Evolutionary conservation across 2,329 filamentous ascomycete species (phyloP).

Genomic region (Fusarium sp.): DNA sequence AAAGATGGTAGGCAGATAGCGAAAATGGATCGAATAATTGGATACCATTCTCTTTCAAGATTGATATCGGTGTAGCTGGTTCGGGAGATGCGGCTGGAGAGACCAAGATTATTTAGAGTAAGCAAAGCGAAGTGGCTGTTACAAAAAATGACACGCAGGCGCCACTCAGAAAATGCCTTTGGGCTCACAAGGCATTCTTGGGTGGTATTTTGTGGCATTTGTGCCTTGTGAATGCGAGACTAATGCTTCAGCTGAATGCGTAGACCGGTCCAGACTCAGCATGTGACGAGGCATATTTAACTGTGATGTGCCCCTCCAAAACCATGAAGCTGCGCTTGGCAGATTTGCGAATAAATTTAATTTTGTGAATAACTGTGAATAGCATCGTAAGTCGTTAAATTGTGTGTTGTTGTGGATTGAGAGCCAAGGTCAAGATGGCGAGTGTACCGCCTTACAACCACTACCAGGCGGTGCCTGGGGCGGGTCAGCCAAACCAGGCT

Average conservation of each 20-base stretch:
- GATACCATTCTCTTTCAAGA: not conserved
- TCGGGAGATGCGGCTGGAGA: not conserved
- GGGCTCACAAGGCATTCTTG: slow-evolving; percentile 15
- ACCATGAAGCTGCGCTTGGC: not conserved
- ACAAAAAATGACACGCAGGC: not conserved
- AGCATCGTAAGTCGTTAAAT: not conserved
- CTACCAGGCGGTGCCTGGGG: slow-evolving; percentile 10
- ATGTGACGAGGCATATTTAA: slow-evolving; percentile 12
- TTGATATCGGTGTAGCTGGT: not conserved
- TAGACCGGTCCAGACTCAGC: slow-evolving; percentile 34
- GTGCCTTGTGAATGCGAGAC: slow-evolving; percentile 33
- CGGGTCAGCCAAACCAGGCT: not conserved
- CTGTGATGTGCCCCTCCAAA: not conserved
- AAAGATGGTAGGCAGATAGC: not conserved
- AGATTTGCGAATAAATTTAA: not conserved
- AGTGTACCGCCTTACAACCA: slow-evolving; percentile 9
- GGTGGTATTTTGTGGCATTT: not conserved
- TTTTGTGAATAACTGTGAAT: not conserved
- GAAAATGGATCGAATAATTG: not conserved
- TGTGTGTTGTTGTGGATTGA: not conserved
- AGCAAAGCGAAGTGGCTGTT: slow-evolving; percentile 14
- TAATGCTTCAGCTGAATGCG: slow-evolving; percentile 38
- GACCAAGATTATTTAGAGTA: not conserved
- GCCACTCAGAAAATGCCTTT: not conserved
- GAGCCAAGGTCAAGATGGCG: slow-evolving; percentile 8